Percentiles rank a stretch among this genome's conserved stretches.
phyloP scores from a whole-genome alignment of 2,329 filamentous ascomycete genomes.

The Aspergillus sp. region DNA sequence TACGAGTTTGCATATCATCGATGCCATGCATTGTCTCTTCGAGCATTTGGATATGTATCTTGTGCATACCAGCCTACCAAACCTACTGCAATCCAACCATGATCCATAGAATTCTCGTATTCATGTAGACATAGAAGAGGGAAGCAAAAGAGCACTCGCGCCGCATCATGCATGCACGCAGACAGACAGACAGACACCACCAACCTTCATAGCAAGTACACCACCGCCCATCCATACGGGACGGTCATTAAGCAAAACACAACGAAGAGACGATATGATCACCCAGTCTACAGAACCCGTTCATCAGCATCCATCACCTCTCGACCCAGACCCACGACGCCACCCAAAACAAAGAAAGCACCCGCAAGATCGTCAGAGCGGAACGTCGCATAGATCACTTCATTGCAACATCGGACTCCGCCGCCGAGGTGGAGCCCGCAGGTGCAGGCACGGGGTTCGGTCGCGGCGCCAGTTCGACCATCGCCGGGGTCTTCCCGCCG shows the following conservation, averaged over 20 bases:
- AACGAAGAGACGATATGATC: background rate
- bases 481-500: slow-evolving; percentile 27
- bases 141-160: slow-evolving; percentile 1
- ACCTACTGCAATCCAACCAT: too few relatives aligned
- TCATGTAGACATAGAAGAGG: slow-evolving; percentile 1
- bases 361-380: background rate
- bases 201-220: slow-evolving; percentile 1
- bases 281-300: slow-evolving; percentile 5
- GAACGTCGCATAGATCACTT: slow-evolving; percentile 20
- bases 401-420: slow-evolving; percentile 27
- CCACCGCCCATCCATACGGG: background rate
- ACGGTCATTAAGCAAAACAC: background rate
- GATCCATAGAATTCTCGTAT: background rate
- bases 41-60: background rate
- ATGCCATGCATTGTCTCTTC: background rate
- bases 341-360: slow-evolving; percentile 1
- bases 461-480: slow-evolving; percentile 30
- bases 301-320: background rate
- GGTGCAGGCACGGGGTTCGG: slow-evolving; percentile 24
- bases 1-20: background rate
- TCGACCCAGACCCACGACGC: background rate
- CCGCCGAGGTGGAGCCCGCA: slow-evolving; percentile 19
- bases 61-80: background rate
- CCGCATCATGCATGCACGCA: slow-evolving; percentile 2
- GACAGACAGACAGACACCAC: slow-evolving; percentile 2